Evolutionary conservation across 768 basidiomycete genomes (phyloP), one percentile per base, ranked within the genome.

Genomic region (Hysterangium stoloniferum): DNA sequence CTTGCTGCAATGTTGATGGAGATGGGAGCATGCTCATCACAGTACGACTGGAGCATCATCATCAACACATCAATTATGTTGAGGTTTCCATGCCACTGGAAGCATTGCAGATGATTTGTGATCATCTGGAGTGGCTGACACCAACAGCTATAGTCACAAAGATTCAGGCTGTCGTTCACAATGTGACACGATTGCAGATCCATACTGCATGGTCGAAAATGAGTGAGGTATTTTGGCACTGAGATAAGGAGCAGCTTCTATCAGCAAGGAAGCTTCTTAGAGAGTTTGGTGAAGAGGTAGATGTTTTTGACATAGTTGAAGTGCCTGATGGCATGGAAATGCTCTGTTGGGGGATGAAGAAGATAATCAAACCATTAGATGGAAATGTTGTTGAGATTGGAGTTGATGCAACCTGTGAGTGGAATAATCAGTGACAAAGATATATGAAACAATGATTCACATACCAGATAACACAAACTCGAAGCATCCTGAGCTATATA

Each of bases 81-180:
- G 38, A 41, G 9, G 20, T 41, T 20, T 20, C 12, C 9, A 11
- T 41, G 9, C 38, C 38, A 8, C 12, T 12, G 38, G 38, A 20
- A 9, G 38, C 20, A 8, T 8, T 12, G 20, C 11, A 22, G 9
- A 8, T 41, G 9, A 20, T 41, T 41, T 41, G 38, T 8, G 38
- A 41, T 8, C 12, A 41, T 41, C 38, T 41, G n/a, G n/a, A n/a
- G n/a, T n/a, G n/a, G 38, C 12, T 20, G 8, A 22, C 22, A n/a
- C 65, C 64, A 17, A 54, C 34, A 2, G 41, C 58, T 13, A 48
- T 67, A 59, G 62, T 68, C 35, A 63, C 62, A 6, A 63, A 58
- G 52, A 70, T 65, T 25, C 63, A 64, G 15, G 62, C 61, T 7
- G 58, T 63, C 32, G 68, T 65, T 35, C 64, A 63, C 6, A 51